These are phyloP conservation scores for Exobasidium cylindrosporum DNA, from an alignment of 1,284 basidiomycete species.

Conservation along the genomic window DNA sequence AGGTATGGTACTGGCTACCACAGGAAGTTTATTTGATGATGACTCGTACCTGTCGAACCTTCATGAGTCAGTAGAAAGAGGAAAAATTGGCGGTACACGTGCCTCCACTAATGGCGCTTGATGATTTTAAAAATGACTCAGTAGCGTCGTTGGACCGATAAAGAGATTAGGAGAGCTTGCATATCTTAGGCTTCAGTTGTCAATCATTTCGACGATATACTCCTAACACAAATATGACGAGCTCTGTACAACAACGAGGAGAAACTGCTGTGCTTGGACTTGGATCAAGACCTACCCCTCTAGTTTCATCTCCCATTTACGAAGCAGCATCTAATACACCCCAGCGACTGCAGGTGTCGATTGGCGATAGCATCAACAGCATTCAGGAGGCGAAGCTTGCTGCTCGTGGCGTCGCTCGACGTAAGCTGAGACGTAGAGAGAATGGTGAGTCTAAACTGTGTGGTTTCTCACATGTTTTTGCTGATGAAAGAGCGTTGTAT, in stretches of 20 bases:
- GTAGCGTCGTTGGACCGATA: no score
- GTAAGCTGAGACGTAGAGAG: slow-evolving; percentile 30
- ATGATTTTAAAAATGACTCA: no score
- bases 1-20: no score
- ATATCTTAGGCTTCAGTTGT: no score
- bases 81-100: neutral
- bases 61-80: neutral
- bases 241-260: slow-evolving; percentile 3
- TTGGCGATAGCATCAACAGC: slow-evolving; percentile 11
- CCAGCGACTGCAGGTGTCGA: neutral
- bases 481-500: neutral
- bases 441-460: slow-evolving; percentile 15
- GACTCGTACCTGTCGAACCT: no score
- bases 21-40: neutral
- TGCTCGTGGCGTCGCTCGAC: slow-evolving; percentile 15
- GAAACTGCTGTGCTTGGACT: slow-evolving; percentile 7
- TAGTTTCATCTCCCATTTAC: neutral
- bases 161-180: no score
- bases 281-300: neutral
- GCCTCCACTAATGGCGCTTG: slow-evolving; percentile 1
- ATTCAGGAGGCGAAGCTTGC: slow-evolving; percentile 11
- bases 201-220: no score
- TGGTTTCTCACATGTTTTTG: neutral
- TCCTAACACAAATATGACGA: neutral
- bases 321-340: neutral